These are phyloP conservation scores for Neonectria faginata DNA, from an alignment of 2,329 filamentous ascomycete genomes.

Conservation along the genomic window DNA sequence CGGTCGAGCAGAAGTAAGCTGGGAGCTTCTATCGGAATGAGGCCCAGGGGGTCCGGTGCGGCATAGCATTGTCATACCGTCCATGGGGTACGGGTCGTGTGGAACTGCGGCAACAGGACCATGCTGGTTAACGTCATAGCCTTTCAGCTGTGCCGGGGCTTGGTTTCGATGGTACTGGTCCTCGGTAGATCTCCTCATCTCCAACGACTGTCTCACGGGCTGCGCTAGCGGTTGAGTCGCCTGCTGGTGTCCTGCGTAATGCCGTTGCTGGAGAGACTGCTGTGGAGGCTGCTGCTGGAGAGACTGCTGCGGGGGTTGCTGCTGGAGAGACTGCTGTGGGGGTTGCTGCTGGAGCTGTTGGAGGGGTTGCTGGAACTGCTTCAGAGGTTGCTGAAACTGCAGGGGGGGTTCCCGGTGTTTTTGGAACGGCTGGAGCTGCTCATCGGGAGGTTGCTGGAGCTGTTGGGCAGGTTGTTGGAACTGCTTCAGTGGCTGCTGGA, in stretches of 20 bases:
- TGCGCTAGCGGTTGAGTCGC: constrained; percentile 22
- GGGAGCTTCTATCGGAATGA: constrained; percentile 63
- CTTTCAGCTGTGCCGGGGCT: constrained; percentile 13
- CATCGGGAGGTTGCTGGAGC: neutral
- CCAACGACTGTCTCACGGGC: constrained; percentile 40
- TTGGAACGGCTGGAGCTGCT: neutral
- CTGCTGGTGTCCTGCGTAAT: constrained; percentile 14
- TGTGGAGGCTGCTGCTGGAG: constrained; percentile 19
- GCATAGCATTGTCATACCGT: constrained; percentile 98
- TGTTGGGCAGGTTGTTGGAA: constrained; percentile 33
- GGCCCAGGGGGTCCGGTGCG: constrained; percentile 79
- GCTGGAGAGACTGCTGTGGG: neutral
- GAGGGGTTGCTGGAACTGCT: constrained; percentile 35
- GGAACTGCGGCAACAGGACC: constrained; percentile 77
- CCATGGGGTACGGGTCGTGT: constrained; percentile 92
- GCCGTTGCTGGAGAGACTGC: constrained; percentile 23
- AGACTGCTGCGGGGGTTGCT: constrained; percentile 19
- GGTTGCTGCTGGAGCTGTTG: neutral
- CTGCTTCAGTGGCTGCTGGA: constrained; percentile 26
- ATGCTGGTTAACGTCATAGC: constrained; percentile 64
- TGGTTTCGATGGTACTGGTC: constrained; percentile 41
- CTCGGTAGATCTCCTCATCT: constrained; percentile 41
- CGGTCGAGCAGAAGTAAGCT: constrained; percentile 73
- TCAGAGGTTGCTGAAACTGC: constrained; percentile 17
- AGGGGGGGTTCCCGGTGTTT: neutral